These are phyloP conservation scores for Gastrodia elata DNA, from an alignment of 106 monocot species.

Conservation along the genomic window DNA sequence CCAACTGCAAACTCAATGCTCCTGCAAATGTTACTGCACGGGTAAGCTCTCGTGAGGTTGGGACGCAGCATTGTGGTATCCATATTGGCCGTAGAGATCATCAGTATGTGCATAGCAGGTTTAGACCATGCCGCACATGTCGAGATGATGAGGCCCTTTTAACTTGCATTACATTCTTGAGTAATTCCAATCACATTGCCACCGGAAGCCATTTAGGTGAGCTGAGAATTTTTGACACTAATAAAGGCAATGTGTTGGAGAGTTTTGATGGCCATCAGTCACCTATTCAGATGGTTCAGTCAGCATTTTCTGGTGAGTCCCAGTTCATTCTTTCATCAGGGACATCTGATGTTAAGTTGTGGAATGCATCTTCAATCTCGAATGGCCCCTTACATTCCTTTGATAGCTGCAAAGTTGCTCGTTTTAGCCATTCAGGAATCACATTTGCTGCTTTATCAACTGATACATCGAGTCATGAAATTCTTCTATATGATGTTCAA, in stretches of 20 bases:
- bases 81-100: conserved; percentile 73
- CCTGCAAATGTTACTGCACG: conserved; percentile 84
- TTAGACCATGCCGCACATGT: conserved; percentile 77
- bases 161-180: conserved; percentile 77
- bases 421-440: conserved; percentile 71
- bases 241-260: conserved; percentile 59
- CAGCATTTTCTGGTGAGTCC: conserved; percentile 34
- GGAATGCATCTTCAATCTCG: conserved; percentile 68
- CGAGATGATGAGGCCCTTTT: conserved; percentile 74
- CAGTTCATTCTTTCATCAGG: conserved; percentile 74
- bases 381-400: conserved; percentile 77
- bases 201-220: conserved; percentile 82
- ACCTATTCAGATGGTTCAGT: conserved; percentile 52
- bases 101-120: conserved; percentile 92
- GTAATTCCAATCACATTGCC: conserved; percentile 56
- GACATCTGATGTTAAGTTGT: conserved; percentile 58
- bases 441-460: conserved; percentile 70
- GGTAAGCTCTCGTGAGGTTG: conserved; percentile 53
- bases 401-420: conserved; percentile 86
- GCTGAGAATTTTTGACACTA: conserved; percentile 74
- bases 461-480: conserved; percentile 48
- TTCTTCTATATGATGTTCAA: conserved; percentile 89
- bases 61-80: conserved; percentile 59
- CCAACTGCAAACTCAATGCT: conserved; percentile 70
- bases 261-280: conserved; percentile 59